phyloP scores from a whole-genome alignment of 169 alveolate species.

The Cryptosporidium felis region DNA sequence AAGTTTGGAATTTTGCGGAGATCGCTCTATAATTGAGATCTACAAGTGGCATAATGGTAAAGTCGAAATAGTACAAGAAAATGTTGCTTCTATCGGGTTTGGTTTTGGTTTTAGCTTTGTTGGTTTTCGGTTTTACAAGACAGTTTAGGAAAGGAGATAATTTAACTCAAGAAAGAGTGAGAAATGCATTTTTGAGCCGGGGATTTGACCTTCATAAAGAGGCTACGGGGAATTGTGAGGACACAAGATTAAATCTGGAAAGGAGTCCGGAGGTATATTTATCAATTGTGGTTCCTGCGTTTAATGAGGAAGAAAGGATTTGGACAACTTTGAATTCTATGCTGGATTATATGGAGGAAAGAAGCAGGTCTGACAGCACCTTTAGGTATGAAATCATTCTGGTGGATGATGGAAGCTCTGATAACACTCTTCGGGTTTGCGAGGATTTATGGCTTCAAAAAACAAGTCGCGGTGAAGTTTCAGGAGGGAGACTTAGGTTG shows the following conservation, averaged over 20 bases:
- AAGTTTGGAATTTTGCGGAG: too few relatives aligned
- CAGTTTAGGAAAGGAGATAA: not conserved
- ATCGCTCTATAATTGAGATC: too few relatives aligned
- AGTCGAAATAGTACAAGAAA: too few relatives aligned
- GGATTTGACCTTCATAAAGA: not conserved
- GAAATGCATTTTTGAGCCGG: not conserved
- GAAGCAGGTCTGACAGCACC: slow-evolving; percentile 3
- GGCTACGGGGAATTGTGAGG: not conserved
- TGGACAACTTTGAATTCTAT: slow-evolving; percentile 77
- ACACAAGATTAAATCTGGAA: not conserved
- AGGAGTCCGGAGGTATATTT: slow-evolving; percentile 58
- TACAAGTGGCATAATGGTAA: too few relatives aligned
- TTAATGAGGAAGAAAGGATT: slow-evolving; percentile 81
- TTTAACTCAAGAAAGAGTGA: not conserved
- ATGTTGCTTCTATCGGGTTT: not conserved
- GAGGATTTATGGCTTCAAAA: slow-evolving; percentile 70
- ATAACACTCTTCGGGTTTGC: slow-evolving; percentile 78
- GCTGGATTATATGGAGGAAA: slow-evolving; percentile 62
- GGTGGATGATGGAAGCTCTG: slow-evolving; percentile 86
- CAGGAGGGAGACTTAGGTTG: slow-evolving; percentile 73
- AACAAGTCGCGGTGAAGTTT: not conserved
- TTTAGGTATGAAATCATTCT: slow-evolving; percentile 82
- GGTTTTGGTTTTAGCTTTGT: not conserved
- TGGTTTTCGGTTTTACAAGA: not conserved
- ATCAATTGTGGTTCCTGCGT: slow-evolving; percentile 85